Evolutionary conservation across 345 rosid species (phyloP).

Genomic region (Populus pruinosa): DNA sequence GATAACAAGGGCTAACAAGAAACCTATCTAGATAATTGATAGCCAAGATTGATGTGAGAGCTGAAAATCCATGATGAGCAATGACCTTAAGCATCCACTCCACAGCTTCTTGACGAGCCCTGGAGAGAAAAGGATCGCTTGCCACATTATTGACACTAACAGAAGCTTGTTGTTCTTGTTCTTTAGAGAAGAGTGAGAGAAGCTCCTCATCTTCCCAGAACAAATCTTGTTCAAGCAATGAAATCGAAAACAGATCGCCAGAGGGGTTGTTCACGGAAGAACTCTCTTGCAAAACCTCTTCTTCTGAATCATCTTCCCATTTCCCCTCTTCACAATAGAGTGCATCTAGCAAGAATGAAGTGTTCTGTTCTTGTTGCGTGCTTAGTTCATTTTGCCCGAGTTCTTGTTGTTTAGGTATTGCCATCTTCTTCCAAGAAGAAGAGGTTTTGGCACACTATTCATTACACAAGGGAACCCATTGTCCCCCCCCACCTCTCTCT

Average conservation of each 20-base stretch:
- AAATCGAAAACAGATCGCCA: constrained; percentile 26
- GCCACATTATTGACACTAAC: constrained; percentile 2
- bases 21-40: constrained; percentile 30
- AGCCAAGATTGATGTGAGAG: constrained; percentile 22
- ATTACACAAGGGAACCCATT: constrained; percentile 21
- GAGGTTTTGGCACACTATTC: constrained; percentile 15
- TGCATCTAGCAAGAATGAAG: constrained; percentile 16
- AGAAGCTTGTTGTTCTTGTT: constrained; percentile 31
- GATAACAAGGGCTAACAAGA: constrained; percentile 9
- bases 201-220: constrained; percentile 81
- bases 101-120: constrained; percentile 22
- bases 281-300: constrained; percentile 2
- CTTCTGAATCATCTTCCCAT: constrained; percentile 20
- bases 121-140: constrained; percentile 6
- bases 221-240: constrained; percentile 59
- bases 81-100: constrained; percentile 28
- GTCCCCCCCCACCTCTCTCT: neutral
- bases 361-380: neutral
- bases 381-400: neutral
- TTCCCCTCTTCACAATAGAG: constrained; percentile 32
- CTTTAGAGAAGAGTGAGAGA: constrained; percentile 56
- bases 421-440: constrained; percentile 36
- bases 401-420: neutral
- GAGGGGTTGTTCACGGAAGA: neutral
- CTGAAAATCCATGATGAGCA: constrained; percentile 24